Base-by-base conservation (phyloP, 2,329 filamentous ascomycete genomes). In the Aspergillus bombycis region DNA sequence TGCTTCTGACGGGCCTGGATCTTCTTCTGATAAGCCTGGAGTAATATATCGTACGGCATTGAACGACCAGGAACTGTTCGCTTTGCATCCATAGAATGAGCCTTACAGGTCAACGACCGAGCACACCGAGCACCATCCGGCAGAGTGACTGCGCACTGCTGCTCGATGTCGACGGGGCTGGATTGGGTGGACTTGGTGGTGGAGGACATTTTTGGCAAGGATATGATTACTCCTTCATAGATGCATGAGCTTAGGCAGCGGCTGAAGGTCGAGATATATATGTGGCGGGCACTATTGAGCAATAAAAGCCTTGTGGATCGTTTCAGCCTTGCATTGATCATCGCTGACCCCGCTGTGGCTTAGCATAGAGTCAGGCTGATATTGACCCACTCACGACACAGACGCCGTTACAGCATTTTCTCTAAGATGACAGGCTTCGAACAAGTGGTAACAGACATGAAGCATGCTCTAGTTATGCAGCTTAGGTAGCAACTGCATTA, bases 21-120 rank as follows among this genome's bases (percentile, higher is more conserved):
- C 84, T 97, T 98, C 85, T 98, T 97, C 78, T 95, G 92, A 73
- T 95, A 95, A 9, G 91, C 90, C 14, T 91, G 89, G 41, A 97
- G 84, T 41, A 97, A 82, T 89, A 96, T 95, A 77, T 97, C 93
- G 74, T 97, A 97, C 1, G 94, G 94, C 64, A 96, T 80, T 53
- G 91, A 95, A 65, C 94, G 86, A 1, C 94, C 94, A 6, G 92
- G 90, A 4, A 97, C 94, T 0, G 91, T 91, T 70, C 94, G 86
- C 79, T 97, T 97, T 4, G 94, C 91, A 11, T 93, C 93, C 93
- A 97, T 97, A n/a, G 86, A 90, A 69, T 97, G 94, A 64, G 91
- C 94, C 80, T 97, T 97, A 83, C 94, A 97, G 0, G 94, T 97
- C 63, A 97, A 80, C 3, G 92, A 96, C 61, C 94, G 84, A 11